Evolutionary conservation across 768 basidiomycete species (phyloP).

Genomic region (Lactarius indigo): DNA sequence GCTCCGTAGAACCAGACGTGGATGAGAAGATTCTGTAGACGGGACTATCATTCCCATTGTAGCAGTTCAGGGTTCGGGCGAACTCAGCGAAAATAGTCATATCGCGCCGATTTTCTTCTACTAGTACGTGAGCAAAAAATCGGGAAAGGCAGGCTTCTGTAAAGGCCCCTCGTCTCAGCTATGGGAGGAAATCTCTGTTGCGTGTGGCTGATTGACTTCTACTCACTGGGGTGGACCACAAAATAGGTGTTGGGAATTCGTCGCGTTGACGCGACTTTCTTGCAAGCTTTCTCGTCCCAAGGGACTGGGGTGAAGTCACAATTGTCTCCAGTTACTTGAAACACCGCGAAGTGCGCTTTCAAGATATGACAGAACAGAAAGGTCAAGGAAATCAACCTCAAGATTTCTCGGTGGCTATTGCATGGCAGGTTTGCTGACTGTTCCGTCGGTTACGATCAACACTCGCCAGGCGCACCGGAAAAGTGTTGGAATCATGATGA

Average conservation of each 20-base stretch:
- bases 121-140: background rate
- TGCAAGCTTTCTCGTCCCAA: background rate
- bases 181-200: background rate
- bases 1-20: background rate
- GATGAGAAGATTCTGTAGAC: background rate
- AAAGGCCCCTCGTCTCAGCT: no score
- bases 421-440: background rate
- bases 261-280: background rate
- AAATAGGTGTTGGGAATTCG: background rate
- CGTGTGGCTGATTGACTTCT: background rate
- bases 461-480: background rate
- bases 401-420: background rate
- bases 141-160: no score
- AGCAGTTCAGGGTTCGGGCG: background rate
- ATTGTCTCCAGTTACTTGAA: background rate
- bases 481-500: background rate
- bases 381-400: background rate
- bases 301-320: background rate
- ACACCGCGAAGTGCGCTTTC: background rate
- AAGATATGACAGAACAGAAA: background rate
- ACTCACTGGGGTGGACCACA: background rate
- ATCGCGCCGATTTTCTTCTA: background rate
- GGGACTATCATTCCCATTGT: background rate
- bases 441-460: background rate
- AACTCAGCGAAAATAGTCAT: background rate